Evolutionary conservation across 352 stramenopile species (phyloP).

Genomic region (Elongisporangium prolatum): DNA sequence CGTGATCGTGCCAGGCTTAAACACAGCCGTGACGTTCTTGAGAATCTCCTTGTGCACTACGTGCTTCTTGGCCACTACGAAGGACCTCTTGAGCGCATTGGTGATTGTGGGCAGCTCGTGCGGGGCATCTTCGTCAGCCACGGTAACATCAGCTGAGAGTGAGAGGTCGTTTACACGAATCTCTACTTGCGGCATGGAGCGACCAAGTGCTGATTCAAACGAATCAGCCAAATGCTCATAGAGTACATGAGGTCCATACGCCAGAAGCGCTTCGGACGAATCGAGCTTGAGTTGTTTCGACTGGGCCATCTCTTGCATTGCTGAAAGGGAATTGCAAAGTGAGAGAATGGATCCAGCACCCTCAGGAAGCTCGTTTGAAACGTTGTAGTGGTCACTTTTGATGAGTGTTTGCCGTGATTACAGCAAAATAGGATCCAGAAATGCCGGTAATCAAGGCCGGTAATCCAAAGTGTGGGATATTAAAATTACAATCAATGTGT

Average conservation of each 20-base stretch:
- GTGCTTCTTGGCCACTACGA: slow-evolving; percentile 20
- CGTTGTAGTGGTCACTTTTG: neutral
- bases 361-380: neutral
- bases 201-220: slow-evolving; percentile 12
- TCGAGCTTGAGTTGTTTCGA: neutral
- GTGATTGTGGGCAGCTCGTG: slow-evolving; percentile 23
- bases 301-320: neutral
- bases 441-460: neutral
- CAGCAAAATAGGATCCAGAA: slow-evolving; percentile 1
- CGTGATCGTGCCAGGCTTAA: slow-evolving; percentile 30
- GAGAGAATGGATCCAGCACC: neutral
- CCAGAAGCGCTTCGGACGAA: slow-evolving; percentile 1
- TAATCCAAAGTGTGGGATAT: too few relatives aligned
- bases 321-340: neutral
- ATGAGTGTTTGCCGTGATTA: neutral
- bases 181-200: slow-evolving; percentile 18
- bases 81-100: slow-evolving; percentile 30
- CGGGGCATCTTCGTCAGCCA: slow-evolving; percentile 11
- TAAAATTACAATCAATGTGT: neutral
- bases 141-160: slow-evolving; percentile 4
- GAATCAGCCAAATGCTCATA: slow-evolving; percentile 1
- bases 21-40: slow-evolving; percentile 24
- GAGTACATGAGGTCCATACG: slow-evolving; percentile 1
- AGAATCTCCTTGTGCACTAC: slow-evolving; percentile 30
- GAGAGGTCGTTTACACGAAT: slow-evolving; percentile 11